A percentile compares a stretch with the other conserved stretches of the same genome.
These are phyloP conservation scores for Cladosporium sp. DNA, from an alignment of 2,329 filamentous ascomycete species.

Conservation along the genomic window DNA sequence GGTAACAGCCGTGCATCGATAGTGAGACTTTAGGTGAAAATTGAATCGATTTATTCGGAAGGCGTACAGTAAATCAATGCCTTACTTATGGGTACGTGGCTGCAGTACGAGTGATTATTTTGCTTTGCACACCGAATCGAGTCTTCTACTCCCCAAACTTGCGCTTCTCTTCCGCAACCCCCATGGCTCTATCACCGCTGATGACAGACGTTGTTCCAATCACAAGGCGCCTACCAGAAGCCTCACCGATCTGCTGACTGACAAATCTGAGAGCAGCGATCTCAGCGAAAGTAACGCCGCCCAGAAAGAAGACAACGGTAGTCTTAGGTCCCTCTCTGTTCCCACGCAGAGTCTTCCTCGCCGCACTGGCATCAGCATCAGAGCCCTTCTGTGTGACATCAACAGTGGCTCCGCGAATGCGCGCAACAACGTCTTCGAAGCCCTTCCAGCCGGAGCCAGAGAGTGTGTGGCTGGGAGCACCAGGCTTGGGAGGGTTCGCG, in stretches of 20 bases:
- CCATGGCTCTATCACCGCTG: constrained; percentile 84
- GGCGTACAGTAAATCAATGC: no score
- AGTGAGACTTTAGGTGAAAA: no score
- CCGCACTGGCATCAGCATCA: constrained; percentile 78
- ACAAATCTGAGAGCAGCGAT: constrained; percentile 91
- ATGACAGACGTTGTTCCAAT: constrained; percentile 91
- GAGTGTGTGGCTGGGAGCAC: constrained; percentile 34
- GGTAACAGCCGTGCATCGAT: no score
- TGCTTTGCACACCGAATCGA: no score
- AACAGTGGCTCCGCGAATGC: constrained; percentile 82
- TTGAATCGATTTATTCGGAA: no score
- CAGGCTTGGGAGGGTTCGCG: constrained; percentile 38
- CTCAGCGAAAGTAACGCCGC: constrained; percentile 94
- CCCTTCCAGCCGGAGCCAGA: constrained; percentile 79
- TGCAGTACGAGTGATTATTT: no score
- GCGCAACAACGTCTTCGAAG: constrained; percentile 87
- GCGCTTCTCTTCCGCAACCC: constrained; percentile 45
- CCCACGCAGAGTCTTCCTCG: constrained; percentile 74
- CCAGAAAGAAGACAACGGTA: constrained; percentile 92
- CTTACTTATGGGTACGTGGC: no score
- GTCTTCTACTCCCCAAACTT: constrained; percentile 25
- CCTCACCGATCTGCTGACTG: constrained; percentile 63
- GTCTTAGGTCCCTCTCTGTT: constrained; percentile 61
- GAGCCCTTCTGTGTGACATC: constrained; percentile 89
- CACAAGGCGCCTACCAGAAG: constrained; percentile 68